These are phyloP conservation scores for Mycosphaerella sp. DNA, from an alignment of 2,329 filamentous ascomycete genomes.

Conservation along the genomic window DNA sequence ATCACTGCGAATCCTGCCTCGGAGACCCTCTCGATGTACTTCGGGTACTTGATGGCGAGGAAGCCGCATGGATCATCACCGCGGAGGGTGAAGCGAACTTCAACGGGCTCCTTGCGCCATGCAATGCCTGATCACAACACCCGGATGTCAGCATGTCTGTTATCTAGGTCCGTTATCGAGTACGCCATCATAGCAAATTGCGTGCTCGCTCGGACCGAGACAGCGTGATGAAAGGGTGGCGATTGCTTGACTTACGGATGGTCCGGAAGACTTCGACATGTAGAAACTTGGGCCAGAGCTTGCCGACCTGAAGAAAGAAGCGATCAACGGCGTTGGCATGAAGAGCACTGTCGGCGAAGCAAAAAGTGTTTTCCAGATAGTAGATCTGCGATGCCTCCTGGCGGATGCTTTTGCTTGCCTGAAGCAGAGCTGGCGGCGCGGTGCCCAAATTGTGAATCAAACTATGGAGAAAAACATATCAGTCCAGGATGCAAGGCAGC, in stretches of 20 bases:
- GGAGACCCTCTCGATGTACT: background rate
- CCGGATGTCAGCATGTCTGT: background rate
- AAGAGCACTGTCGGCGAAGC: conserved; percentile 1
- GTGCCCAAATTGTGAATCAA: background rate
- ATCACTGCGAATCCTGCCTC: background rate
- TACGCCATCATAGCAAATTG: too few species aligned
- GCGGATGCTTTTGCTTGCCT: conserved; percentile 2
- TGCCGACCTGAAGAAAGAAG: conserved; percentile 1
- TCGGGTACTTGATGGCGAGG: background rate
- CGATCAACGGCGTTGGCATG: background rate
- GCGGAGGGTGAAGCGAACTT: background rate
- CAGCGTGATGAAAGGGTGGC: too few species aligned
- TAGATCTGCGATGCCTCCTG: conserved; percentile 9
- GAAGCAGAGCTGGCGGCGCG: conserved; percentile 2
- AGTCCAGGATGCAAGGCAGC: background rate
- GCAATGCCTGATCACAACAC: background rate
- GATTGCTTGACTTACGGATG: background rate
- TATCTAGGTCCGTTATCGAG: too few species aligned
- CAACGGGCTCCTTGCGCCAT: background rate
- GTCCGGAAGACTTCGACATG: conserved; percentile 2
- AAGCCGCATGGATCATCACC: background rate
- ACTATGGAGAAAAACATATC: background rate
- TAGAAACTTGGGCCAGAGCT: background rate
- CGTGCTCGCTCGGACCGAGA: too few species aligned
- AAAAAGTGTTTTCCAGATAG: conserved; percentile 8